Percentiles rank a stretch among this genome's conserved stretches.
These are phyloP conservation scores for Ophiocordyceps robertsii DNA, from an alignment of 2,329 filamentous ascomycete species.

Conservation along the genomic window DNA sequence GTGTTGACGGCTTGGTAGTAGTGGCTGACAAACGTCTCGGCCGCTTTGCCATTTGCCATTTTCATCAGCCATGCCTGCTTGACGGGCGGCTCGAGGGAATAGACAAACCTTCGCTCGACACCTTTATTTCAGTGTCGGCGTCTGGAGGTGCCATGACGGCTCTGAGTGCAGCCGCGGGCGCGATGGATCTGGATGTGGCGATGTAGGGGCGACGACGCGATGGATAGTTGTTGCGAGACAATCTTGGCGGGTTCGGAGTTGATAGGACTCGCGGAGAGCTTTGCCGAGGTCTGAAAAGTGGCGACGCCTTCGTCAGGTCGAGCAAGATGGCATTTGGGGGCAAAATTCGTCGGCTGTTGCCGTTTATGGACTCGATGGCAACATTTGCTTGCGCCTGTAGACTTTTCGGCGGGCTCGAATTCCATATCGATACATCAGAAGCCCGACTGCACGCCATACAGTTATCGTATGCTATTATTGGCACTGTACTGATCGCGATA, in stretches of 20 bases:
- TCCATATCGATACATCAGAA: too few species aligned
- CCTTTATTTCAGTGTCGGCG: conserved; percentile 28
- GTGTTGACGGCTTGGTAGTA: conserved; percentile 67
- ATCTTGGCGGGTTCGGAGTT: too few species aligned
- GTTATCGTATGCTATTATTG: not conserved
- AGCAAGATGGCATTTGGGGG: too few species aligned
- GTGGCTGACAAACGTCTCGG: conserved; percentile 55
- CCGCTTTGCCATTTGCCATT: conserved; percentile 33
- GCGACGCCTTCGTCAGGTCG: too few species aligned
- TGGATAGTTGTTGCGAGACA: not conserved
- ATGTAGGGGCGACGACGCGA: not conserved
- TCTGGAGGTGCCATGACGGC: conserved; percentile 21
- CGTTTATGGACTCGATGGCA: too few species aligned
- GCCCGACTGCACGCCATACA: not conserved
- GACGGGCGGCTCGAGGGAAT: not conserved
- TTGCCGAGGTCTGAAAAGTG: too few species aligned
- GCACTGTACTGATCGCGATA: not conserved
- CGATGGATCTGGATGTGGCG: not conserved
- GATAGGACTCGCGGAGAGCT: too few species aligned
- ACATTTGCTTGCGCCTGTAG: too few species aligned
- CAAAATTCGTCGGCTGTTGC: too few species aligned
- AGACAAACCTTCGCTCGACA: conserved; percentile 30
- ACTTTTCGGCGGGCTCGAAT: too few species aligned
- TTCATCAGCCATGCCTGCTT: conserved; percentile 5
- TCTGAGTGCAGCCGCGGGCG: not conserved